Evolutionary conservation across 2,329 filamentous ascomycete species (phyloP), one percentile per base, ranked within the genome.

Genomic region (Fusarium heterosporum): DNA sequence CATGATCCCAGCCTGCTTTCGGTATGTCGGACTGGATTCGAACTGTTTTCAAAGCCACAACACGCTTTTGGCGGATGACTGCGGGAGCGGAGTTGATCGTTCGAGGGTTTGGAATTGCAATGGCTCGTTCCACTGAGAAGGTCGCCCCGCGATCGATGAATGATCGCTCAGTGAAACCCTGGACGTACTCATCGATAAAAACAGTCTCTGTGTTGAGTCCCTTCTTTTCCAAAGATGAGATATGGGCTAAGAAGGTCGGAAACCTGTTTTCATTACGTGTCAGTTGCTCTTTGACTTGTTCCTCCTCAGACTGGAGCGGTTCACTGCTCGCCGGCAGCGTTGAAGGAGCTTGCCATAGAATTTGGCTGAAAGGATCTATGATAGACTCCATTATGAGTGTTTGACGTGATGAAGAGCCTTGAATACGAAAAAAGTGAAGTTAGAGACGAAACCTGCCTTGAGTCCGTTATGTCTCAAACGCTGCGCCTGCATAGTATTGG

Each of bases 1-100:
- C 50, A 10, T 53, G 50, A 1, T 53, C 50, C 50, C 50, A 53
- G 10, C 50, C 50, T 48, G 50, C 50, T 13, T 53, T 53, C 4
- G 50, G 50, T n/a, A 47, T 13, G 1, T 53, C 40, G 7, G 38
- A 52, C 2, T 52, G 49, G 1, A 52, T 52, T 0, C 49, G 49
- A 45, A 52, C 49, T 4, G 49, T 30, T 26, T 52, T 52, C 0
- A 52, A 13, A 4, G 49, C 49, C 11, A 52, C 49, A 6, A 52
- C 38, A 1, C 49, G 19, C 4, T 45, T 34, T 8, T 52, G 49
- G 0, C 39, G 49, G 7, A 52, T 52, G 6, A 45, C 39, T 10
- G 19, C 16, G 1, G 49, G 49, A 0, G 49, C 49, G 1, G 39
- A 52, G 3, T 3, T 14, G 2, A 1, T 16, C 0, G 28, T 32